Conservation (phyloP, 2,329 filamentous ascomycete genomes). For the Beauveria sp. region DNA sequence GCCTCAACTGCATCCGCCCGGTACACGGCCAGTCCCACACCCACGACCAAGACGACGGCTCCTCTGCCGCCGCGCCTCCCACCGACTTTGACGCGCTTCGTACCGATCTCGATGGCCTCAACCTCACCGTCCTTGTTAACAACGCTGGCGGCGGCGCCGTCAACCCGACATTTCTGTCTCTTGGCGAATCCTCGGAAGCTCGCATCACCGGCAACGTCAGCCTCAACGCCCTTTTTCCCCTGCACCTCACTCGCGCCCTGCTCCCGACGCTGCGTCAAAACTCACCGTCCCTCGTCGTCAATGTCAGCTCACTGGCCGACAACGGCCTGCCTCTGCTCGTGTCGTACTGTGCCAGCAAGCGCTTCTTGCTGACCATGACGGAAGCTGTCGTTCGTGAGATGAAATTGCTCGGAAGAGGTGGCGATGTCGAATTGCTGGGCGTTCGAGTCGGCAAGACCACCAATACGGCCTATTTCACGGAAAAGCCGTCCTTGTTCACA, state of each 20-base stretch:
- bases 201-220: constrained; percentile 34
- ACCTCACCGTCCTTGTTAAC: constrained; percentile 17
- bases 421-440: constrained; percentile 13
- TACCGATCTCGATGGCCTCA: constrained; percentile 12
- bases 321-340: constrained; percentile 38
- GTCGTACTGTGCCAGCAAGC: constrained; percentile 39
- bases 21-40: not conserved
- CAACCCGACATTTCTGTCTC: constrained; percentile 24
- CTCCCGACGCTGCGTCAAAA: constrained; percentile 35
- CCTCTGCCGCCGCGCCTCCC: not conserved
- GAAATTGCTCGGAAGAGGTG: constrained; percentile 15
- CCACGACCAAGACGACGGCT: not conserved
- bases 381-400: constrained; percentile 35
- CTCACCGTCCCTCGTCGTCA: constrained; percentile 40
- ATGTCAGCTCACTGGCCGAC: constrained; percentile 39
- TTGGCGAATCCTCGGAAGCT: constrained; percentile 27
- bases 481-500: constrained; percentile 15
- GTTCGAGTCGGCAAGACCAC: constrained; percentile 16
- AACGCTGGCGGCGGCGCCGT: constrained; percentile 24
- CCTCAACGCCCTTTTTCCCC: constrained; percentile 42
- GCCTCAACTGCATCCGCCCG: constrained; percentile 10
- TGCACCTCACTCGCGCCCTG: constrained; percentile 35
- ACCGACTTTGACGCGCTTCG: constrained; percentile 5
- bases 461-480: constrained; percentile 13
- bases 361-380: constrained; percentile 34